Base-by-base conservation (phyloP, 441 rosid genomes). In the Adansonia rubrostipa region DNA sequence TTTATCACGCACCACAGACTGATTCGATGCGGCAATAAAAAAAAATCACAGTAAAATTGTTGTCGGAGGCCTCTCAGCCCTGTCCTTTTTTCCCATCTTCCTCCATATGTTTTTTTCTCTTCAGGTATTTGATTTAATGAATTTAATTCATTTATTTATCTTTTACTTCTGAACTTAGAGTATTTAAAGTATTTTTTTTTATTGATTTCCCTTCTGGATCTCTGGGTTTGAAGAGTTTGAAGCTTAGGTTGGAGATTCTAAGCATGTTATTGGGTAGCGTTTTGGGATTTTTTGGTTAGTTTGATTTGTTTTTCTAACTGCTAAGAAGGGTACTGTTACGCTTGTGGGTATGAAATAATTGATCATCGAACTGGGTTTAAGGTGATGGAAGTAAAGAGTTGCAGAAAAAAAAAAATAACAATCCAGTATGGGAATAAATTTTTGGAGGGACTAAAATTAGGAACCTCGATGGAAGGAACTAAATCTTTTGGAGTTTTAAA, bases 81-180 rank as follows among this genome's bases (percentile, higher is more conserved):
- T 61, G 8, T 28, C 11, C 42, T 10, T 24, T 62, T 22, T 1
- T 36, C 17, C 42, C 42, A 11, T 24, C 42, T 24, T 63, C 14
- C 14, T 60, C 36, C 64, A 22, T 60, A 9, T 6, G 0, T 36
- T 36, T 17, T 63, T 63, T 63, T 63, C 19, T 63, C 45, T 33
- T 33, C 45, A 63, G 68, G 68, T 63, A 63, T 63, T 63, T 33
- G 9, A 63, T 33, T 33, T 33, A 63, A 33, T 33, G 68, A 63
- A 33, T 63, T 63, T 33, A 6, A 7, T 33, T 9, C 45, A 33
- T 63, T 63, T 28, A 4, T 13, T 13, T 28, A 14, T 63, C 40
- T 62, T 62, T 62, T 62, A 5, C n/a, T 28, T 28, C 17, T 5
- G 44, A 28, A 13, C 5, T 28, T 28, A 28, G 44, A 63, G 9